Evolutionary conservation across 75 land plant genomes (phyloP).

Genomic region (Azolla pinnata): DNA sequence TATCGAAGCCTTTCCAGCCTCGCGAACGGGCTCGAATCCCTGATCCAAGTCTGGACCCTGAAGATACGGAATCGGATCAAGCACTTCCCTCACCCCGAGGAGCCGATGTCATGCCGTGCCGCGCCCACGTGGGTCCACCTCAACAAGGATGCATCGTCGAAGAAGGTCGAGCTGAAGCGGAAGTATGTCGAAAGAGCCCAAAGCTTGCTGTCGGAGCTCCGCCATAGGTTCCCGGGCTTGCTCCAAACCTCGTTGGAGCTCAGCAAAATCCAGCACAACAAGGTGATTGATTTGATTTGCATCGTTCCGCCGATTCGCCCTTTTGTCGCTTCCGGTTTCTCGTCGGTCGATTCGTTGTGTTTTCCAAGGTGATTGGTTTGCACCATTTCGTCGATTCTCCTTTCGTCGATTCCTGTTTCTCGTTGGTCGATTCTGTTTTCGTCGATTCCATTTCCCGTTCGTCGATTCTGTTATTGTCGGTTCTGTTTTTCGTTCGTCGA

Average conservation of each 20-base stretch:
- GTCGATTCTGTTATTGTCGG: too few relatives aligned
- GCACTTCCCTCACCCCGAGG: background rate
- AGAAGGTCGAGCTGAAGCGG: slow-evolving; percentile 2
- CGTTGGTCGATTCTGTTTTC: too few relatives aligned
- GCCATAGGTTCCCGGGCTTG: slow-evolving; percentile 7
- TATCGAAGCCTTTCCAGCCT: background rate
- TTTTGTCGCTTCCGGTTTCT: too few relatives aligned
- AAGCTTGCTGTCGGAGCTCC: slow-evolving; percentile 4
- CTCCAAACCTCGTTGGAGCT: slow-evolving; percentile 8
- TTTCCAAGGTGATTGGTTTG: too few relatives aligned
- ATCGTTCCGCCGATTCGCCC: too few relatives aligned
- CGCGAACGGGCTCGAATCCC: slow-evolving; percentile 7
- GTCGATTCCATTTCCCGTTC: too few relatives aligned
- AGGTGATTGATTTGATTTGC: too few relatives aligned
- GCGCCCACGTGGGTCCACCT: slow-evolving; percentile 3
- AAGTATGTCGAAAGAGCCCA: slow-evolving; percentile 9
- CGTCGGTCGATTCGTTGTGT: too few relatives aligned
- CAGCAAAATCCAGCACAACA: slow-evolving; percentile 8
- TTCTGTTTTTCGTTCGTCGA: too few relatives aligned
- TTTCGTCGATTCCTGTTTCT: too few relatives aligned
- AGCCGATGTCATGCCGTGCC: slow-evolving; percentile 1
- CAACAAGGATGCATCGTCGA: slow-evolving; percentile 24
- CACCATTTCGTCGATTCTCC: too few relatives aligned
- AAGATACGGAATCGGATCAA: background rate
- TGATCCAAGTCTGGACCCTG: slow-evolving; percentile 6